phyloP scores from a whole-genome alignment of 208 protist genomes.

The Phytomonas sp. region DNA sequence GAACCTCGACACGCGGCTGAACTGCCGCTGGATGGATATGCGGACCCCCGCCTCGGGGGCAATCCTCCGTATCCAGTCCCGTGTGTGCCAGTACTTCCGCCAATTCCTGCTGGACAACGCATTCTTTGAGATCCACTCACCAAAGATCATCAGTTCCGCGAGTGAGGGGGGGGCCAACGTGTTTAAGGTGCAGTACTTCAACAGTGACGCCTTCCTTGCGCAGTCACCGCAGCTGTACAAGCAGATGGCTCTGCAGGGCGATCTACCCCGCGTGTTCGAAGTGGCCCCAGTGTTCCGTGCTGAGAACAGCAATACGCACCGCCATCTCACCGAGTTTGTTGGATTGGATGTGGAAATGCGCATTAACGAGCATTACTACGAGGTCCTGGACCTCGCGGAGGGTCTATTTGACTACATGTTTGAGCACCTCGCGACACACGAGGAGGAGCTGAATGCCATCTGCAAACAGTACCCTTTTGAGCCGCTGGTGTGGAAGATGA shows the following conservation, averaged over 20 bases:
- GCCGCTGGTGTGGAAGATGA: conserved; percentile 83
- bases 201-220: conserved; percentile 93
- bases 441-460: conserved; percentile 82
- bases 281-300: conserved; percentile 97
- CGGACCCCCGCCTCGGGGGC: conserved; percentile 93
- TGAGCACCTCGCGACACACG: conserved; percentile 60
- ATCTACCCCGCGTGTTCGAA: conserved; percentile 94
- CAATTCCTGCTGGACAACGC: conserved; percentile 89
- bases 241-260: conserved; percentile 98
- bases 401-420: conserved; percentile 97
- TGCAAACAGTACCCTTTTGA: conserved; percentile 91
- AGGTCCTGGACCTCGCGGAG: conserved; percentile 96
- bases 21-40: conserved; percentile 97
- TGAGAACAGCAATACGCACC: conserved; percentile 98
- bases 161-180: conserved; percentile 95
- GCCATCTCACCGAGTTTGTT: conserved; percentile 99
- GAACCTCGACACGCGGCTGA: conserved; percentile 93
- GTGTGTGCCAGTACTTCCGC: conserved; percentile 93
- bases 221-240: conserved; percentile 99
- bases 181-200: conserved; percentile 93
- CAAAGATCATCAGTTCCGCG: conserved; percentile 98
- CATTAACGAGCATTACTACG: conserved; percentile 99
- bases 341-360: conserved; percentile 99
- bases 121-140: conserved; percentile 99
- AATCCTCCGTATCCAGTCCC: conserved; percentile 95